Conservation (phyloP, 2,329 filamentous ascomycete genomes). For the Calonectria crousiana region DNA sequence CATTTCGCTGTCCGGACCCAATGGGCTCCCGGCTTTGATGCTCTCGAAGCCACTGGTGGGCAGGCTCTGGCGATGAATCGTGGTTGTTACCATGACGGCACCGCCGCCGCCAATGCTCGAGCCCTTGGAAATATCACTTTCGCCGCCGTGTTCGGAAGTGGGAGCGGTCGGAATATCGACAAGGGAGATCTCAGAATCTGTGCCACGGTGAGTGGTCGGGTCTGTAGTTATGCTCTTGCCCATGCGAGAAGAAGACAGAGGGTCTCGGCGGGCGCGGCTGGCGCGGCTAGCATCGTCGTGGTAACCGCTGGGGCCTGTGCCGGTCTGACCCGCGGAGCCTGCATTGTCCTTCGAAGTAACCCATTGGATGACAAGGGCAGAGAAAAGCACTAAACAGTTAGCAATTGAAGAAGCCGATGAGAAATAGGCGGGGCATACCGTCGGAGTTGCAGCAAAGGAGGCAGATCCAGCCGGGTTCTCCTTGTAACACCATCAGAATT, state of each 20-base stretch:
- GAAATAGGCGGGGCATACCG: slow-evolving; percentile 59
- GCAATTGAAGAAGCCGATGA: background rate
- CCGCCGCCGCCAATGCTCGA: slow-evolving; percentile 28
- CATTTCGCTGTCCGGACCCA: slow-evolving; percentile 23
- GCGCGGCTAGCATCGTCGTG: background rate
- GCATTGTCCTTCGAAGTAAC: slow-evolving; percentile 62
- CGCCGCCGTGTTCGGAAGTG: slow-evolving; percentile 29
- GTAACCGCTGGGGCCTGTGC: background rate
- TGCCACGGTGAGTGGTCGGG: slow-evolving; percentile 29
- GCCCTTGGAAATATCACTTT: slow-evolving; percentile 34
- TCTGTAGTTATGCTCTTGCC: background rate
- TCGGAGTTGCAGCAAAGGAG: slow-evolving; percentile 75
- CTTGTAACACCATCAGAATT: slow-evolving; percentile 68
- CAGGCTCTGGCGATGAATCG: slow-evolving; percentile 50
- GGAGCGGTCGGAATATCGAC: slow-evolving; percentile 31
- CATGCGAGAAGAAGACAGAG: background rate
- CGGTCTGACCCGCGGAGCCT: slow-evolving; percentile 42
- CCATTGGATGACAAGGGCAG: slow-evolving; percentile 71
- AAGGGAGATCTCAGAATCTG: slow-evolving; percentile 45
- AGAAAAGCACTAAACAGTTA: slow-evolving; percentile 64
- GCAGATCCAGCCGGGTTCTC: slow-evolving; percentile 75
- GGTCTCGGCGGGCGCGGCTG: background rate
- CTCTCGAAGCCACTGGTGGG: slow-evolving; percentile 33
- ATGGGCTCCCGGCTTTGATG: background rate
- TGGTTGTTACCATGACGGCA: slow-evolving; percentile 53